A percentile compares a stretch with the other conserved stretches of the same genome.
Evolutionary conservation across 2,329 filamentous ascomycete genomes (phyloP).

Genomic region (Pestalotiopsis sp.): DNA sequence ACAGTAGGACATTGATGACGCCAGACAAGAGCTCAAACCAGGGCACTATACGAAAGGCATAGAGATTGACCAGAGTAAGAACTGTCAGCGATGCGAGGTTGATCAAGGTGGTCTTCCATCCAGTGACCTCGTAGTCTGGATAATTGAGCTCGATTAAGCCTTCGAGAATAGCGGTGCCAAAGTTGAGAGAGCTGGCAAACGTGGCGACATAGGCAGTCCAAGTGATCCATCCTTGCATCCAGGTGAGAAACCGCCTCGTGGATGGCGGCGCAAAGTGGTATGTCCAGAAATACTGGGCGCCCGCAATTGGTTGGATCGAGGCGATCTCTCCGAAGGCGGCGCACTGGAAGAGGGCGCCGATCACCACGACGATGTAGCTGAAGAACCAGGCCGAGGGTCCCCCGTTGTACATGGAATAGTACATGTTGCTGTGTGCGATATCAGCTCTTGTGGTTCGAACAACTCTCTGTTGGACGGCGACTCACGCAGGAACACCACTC

Average conservation of each 20-base stretch:
- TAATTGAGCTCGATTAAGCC: slow-evolving; percentile 15
- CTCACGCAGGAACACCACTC: slow-evolving; percentile 14
- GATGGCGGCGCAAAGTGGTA: slow-evolving; percentile 14
- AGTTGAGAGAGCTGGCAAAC: slow-evolving; percentile 15
- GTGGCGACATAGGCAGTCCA: slow-evolving; percentile 17
- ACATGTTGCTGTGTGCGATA: slow-evolving; percentile 12
- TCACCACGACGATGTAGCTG: slow-evolving; percentile 16
- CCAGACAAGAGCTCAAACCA: slow-evolving; percentile 16
- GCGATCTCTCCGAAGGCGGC: slow-evolving; percentile 15
- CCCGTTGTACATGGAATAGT: slow-evolving; percentile 17
- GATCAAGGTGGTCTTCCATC: slow-evolving; percentile 17
- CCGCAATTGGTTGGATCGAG: slow-evolving; percentile 16
- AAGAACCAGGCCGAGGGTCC: slow-evolving; percentile 14
- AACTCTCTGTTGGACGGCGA: too few relatives aligned
- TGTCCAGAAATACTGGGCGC: slow-evolving; percentile 18
- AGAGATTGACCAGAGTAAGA: slow-evolving; percentile 14
- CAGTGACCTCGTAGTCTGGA: slow-evolving; percentile 15
- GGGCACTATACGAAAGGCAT: slow-evolving; percentile 13
- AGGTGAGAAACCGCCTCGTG: slow-evolving; percentile 16
- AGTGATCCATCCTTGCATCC: slow-evolving; percentile 17
- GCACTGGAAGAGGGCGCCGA: slow-evolving; percentile 11
- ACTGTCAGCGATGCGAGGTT: slow-evolving; percentile 9
- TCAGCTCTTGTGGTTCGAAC: neutral
- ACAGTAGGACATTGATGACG: slow-evolving; percentile 13
- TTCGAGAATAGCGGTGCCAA: slow-evolving; percentile 16